Base-by-base conservation (phyloP, 108 stramenopile species). In the Cyclotella cryptica region DNA sequence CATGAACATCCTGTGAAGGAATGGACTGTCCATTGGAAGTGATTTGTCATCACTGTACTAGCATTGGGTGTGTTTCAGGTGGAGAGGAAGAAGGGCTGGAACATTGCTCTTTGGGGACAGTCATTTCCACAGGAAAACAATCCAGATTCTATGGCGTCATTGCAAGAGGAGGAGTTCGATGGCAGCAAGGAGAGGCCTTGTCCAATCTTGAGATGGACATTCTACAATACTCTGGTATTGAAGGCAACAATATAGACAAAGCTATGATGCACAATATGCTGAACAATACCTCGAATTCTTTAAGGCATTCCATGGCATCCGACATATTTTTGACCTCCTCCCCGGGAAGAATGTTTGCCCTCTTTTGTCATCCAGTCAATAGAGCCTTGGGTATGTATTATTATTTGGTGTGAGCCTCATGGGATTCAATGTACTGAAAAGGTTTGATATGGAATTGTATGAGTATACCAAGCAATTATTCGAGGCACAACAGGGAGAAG, bases 291-390 rank as follows among this genome's bases (percentile, higher is more conserved):
- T 17, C 75, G 27, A 77, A 66, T 24, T 77, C 77, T 2, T 75
- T 61, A 40, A 28, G 82, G 28, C 66, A 79, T 66, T 19, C 78
- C 41, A 61, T 77, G 15, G 26, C 83, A 11, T 66, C 83, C 4
- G 51, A 19, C 1, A 59, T 84, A 43, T 77, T 79, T 61, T 43
- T 67, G 24, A 10, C 67, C 8, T 3, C 9, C 10, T 5, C 71
- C 39, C 63, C 72, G 6, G 86, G 84, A 18, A 26, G 84, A 42
- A 54, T 73, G 52, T 84, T 87, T 54, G 54, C 81, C 22, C 42
- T 87, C 41, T 77, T 87, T 52, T 73, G 86, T 0, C 83, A 87
- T 63, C 86, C 86, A 6, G 72, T 87, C 4, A 75, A 81, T 42
- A 57, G 86, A 17, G 83, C 86, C 4, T n/a, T n/a, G n/a, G n/a